These are phyloP conservation scores for Suhomyces terraborum DNA, from an alignment of 1,139 yeast genomes.

Conservation along the genomic window DNA sequence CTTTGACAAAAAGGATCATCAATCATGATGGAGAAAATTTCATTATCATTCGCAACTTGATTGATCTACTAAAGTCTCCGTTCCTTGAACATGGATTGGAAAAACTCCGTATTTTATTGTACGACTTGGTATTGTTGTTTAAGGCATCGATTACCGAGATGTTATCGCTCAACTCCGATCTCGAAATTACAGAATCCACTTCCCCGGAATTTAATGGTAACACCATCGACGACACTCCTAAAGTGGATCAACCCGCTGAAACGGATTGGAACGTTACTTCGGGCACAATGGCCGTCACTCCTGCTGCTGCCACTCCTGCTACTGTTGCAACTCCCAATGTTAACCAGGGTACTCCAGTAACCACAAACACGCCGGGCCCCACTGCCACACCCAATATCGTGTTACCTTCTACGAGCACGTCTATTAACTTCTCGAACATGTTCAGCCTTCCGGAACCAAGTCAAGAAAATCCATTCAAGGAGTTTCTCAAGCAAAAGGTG, in stretches of 20 bases:
- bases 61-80: constrained; percentile 46
- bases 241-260: constrained; percentile 6
- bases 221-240: constrained; percentile 9
- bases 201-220: constrained; percentile 16
- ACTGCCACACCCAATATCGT: constrained; percentile 5
- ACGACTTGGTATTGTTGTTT: constrained; percentile 62
- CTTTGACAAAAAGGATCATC: constrained; percentile 35
- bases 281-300: constrained; percentile 4
- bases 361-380: constrained; percentile 4
- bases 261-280: constrained; percentile 9
- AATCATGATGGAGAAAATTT: constrained; percentile 37
- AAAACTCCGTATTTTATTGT: constrained; percentile 58
- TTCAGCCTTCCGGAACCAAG: constrained; percentile 42
- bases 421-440: constrained; percentile 19
- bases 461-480: constrained; percentile 29
- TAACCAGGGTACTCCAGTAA: constrained; percentile 4
- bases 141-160: constrained; percentile 40
- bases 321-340: not conserved
- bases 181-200: constrained; percentile 15
- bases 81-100: constrained; percentile 44
- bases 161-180: constrained; percentile 19
- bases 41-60: constrained; percentile 46
- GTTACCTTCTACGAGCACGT: constrained; percentile 3
- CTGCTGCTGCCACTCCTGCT: constrained; percentile 6
- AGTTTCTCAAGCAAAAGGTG: constrained; percentile 25